Conservation (phyloP, 2,329 filamentous ascomycete species). For the Aspergillus candidus region DNA sequence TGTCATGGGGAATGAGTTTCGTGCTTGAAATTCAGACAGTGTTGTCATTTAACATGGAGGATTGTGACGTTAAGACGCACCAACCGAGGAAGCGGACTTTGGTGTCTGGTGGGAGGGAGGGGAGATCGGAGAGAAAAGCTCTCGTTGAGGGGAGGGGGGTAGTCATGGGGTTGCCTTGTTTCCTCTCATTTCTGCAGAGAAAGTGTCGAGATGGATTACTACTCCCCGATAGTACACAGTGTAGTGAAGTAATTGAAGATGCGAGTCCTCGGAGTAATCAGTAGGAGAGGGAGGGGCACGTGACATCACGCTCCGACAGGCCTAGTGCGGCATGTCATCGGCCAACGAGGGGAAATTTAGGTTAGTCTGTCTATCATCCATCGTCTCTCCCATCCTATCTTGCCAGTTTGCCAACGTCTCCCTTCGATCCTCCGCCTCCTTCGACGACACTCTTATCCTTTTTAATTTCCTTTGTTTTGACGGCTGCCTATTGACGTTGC, state of each 20-base stretch:
- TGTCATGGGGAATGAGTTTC: conserved; percentile 27
- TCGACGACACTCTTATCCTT: background rate
- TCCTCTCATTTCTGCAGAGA: conserved; percentile 34
- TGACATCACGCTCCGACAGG: conserved; percentile 20
- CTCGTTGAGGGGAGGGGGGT: conserved; percentile 57
- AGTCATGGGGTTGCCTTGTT: no score
- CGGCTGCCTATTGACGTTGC: no score
- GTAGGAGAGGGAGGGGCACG: background rate
- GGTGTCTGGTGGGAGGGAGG: conserved; percentile 48
- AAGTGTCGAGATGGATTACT: background rate
- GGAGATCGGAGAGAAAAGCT: conserved; percentile 59
- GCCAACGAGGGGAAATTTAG: conserved; percentile 26
- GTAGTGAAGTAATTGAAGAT: background rate
- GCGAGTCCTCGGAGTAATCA: background rate
- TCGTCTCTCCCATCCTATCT: conserved; percentile 1
- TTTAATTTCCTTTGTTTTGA: conserved; percentile 1
- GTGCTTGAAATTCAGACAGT: conserved; percentile 6
- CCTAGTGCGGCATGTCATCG: conserved; percentile 32
- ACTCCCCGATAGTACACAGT: background rate
- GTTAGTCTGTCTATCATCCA: conserved; percentile 1
- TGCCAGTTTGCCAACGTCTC: background rate
- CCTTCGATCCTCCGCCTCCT: background rate
- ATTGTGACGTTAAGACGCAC: conserved; percentile 48
- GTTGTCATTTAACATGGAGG: background rate
- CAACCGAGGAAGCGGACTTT: conserved; percentile 92